Percentiles rank a stretch among this genome's conserved stretches.
Evolutionary conservation across 768 basidiomycete species (phyloP).

Genomic region (Leucosporidium scottii): DNA sequence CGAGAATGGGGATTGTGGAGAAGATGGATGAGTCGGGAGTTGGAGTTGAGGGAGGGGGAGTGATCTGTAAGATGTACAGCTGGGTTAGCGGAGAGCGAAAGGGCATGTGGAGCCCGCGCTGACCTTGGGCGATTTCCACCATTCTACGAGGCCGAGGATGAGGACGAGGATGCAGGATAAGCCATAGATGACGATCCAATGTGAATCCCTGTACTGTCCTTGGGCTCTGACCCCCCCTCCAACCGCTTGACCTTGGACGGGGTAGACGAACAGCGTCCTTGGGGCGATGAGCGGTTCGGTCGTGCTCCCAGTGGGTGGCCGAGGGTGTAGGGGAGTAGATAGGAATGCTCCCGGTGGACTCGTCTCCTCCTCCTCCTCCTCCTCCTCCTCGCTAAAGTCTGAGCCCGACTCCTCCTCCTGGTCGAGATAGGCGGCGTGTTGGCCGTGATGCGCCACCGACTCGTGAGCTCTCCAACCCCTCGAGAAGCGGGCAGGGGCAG

Average conservation of each 20-base stretch:
- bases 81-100: not conserved
- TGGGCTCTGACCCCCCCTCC: not conserved
- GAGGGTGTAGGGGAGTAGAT: not conserved
- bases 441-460: conserved; percentile 1
- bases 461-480: conserved; percentile 30
- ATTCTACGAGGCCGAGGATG: conserved; percentile 5
- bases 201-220: conserved; percentile 12
- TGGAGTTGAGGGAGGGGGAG: not conserved
- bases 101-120: not conserved
- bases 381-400: conserved; percentile 4
- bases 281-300: conserved; percentile 13
- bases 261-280: conserved; percentile 25
- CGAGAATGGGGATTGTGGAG: conserved; percentile 17
- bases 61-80: not conserved
- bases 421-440: conserved; percentile 5
- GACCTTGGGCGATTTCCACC: not conserved
- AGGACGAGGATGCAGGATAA: not conserved
- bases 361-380: not conserved
- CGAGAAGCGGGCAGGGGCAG: not conserved
- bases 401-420: not conserved
- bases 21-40: conserved; percentile 1
- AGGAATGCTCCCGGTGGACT: conserved; percentile 22
- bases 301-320: not conserved
- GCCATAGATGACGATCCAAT: conserved; percentile 29
- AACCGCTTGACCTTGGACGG: not conserved